Conservation (phyloP, 805 yeast genomes). For the Starmerella ratchasimensis region DNA sequence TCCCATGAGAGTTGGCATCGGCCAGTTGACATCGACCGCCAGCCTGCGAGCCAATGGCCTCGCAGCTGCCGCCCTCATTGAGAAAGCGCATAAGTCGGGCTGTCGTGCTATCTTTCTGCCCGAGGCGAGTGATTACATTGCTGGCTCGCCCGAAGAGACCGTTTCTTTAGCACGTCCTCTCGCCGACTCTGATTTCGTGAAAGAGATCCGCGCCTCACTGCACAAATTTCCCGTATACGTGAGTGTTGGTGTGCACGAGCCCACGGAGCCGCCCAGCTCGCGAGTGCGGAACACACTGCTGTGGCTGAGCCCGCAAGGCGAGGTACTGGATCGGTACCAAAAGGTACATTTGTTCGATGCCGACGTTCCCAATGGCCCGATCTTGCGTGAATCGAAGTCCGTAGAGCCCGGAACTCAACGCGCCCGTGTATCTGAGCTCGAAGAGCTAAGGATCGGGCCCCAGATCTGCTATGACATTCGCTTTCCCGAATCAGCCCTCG, state of each 20-base stretch:
- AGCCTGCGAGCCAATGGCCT: constrained; percentile 45
- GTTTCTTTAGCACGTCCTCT: constrained; percentile 40
- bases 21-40: constrained; percentile 70
- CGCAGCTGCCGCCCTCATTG: constrained; percentile 44
- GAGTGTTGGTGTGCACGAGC: constrained; percentile 83
- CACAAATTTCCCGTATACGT: constrained; percentile 36
- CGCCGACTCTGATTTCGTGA: constrained; percentile 31
- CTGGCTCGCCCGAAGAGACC: constrained; percentile 56
- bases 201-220: constrained; percentile 37
- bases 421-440: constrained; percentile 46
- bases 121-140: constrained; percentile 84
- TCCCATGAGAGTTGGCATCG: constrained; percentile 31
- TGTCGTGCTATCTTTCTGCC: constrained; percentile 72
- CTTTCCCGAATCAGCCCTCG: constrained; percentile 57
- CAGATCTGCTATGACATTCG: constrained; percentile 85
- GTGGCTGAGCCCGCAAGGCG: constrained; percentile 56
- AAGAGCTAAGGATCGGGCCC: constrained; percentile 61
- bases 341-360: constrained; percentile 86
- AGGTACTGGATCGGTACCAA: constrained; percentile 55
- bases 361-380: constrained; percentile 65
- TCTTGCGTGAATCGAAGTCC: constrained; percentile 58
- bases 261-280: constrained; percentile 31
- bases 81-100: constrained; percentile 45
- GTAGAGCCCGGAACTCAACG: constrained; percentile 79
- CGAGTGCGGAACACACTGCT: constrained; percentile 60